phyloP scores from a whole-genome alignment of 257 asterid genomes.

The Catharanthus roseus region DNA sequence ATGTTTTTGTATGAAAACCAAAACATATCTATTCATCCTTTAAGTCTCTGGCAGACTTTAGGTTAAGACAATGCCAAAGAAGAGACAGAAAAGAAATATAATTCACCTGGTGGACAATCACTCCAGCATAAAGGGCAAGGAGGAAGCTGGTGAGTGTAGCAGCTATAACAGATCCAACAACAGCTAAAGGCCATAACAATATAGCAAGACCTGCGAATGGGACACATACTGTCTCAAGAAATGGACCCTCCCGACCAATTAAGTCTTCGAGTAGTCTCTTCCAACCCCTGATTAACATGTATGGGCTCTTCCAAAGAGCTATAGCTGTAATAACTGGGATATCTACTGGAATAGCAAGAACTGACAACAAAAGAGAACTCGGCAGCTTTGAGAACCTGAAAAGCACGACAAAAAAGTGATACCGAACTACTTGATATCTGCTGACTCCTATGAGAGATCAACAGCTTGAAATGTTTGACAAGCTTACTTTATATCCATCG shows the following conservation, averaged over 20 bases:
- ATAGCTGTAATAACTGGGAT: constrained; percentile 58
- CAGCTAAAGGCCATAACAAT: constrained; percentile 89
- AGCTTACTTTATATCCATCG: constrained; percentile 58
- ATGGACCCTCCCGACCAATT: constrained; percentile 88
- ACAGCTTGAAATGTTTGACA: not conserved
- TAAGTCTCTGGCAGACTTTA: not conserved
- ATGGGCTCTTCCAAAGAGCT: constrained; percentile 92
- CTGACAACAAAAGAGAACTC: constrained; percentile 54
- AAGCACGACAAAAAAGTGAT: not conserved
- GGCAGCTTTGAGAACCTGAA: constrained; percentile 63
- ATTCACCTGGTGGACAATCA: constrained; percentile 66
- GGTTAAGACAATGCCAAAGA: not conserved
- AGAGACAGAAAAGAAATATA: not conserved
- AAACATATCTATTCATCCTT: not conserved
- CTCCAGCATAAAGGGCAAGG: constrained; percentile 70
- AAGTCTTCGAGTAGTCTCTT: constrained; percentile 77
- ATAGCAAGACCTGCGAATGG: constrained; percentile 89
- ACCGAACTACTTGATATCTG: not conserved
- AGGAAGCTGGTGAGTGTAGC: constrained; percentile 64
- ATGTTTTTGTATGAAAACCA: no score
- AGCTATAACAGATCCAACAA: constrained; percentile 55
- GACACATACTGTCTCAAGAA: constrained; percentile 78
- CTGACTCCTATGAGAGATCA: not conserved
- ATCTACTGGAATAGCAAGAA: constrained; percentile 53
- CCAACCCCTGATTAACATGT: constrained; percentile 84